These are phyloP conservation scores for Pseudonitzschia pungens DNA, from an alignment of 108 stramenopile genomes.

Conservation along the genomic window DNA sequence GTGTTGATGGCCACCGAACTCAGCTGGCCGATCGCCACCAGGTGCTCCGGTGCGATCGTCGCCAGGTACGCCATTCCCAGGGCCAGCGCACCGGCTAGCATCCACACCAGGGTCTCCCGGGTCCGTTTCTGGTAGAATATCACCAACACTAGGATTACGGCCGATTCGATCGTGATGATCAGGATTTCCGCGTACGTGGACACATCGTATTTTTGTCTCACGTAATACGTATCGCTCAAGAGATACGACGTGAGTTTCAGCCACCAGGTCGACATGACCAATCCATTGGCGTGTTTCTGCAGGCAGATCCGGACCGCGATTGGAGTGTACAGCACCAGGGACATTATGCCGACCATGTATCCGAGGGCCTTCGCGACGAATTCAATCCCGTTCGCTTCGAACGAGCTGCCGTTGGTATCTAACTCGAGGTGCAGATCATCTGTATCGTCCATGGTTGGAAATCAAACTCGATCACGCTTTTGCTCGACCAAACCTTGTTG, in stretches of 20 bases:
- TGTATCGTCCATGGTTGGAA: too few relatives aligned
- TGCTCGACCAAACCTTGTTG: too few relatives aligned
- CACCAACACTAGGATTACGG: slow-evolving; percentile 36
- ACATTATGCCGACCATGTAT: slow-evolving; percentile 53
- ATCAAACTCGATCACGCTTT: too few relatives aligned
- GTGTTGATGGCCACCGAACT: slow-evolving; percentile 38
- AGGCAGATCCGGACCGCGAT: slow-evolving; percentile 44
- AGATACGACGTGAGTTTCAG: slow-evolving; percentile 40
- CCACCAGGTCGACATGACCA: slow-evolving; percentile 51
- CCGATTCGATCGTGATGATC: slow-evolving; percentile 44
- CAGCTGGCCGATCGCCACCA: slow-evolving; percentile 41
- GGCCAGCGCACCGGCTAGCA: background rate
- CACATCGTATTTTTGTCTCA: slow-evolving; percentile 38
- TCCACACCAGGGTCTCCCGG: background rate
- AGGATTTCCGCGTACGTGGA: slow-evolving; percentile 46
- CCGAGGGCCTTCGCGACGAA: slow-evolving; percentile 41
- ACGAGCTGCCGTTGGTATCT: background rate
- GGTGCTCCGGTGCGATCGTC: slow-evolving; percentile 15
- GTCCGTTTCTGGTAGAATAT: slow-evolving; percentile 33
- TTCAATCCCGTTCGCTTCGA: background rate
- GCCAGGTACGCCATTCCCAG: background rate
- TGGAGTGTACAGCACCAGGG: slow-evolving; percentile 55
- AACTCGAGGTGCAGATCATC: too few relatives aligned
- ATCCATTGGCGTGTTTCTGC: slow-evolving; percentile 43
- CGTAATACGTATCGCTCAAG: slow-evolving; percentile 40